Conservation (phyloP, 2,329 filamentous ascomycete genomes). For the Ceratocystis ficicola region DNA sequence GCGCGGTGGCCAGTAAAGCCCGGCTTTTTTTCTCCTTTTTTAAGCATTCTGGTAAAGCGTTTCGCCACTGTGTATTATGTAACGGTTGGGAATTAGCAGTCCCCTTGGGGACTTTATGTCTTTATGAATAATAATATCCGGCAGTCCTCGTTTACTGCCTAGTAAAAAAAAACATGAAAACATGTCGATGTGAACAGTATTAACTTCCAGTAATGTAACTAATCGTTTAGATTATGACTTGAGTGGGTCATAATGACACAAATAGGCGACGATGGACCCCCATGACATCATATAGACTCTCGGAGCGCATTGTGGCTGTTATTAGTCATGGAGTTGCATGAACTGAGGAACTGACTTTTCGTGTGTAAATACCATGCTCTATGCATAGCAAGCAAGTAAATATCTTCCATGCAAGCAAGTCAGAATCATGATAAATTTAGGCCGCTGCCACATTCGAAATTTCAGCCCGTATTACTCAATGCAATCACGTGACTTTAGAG, state of each 20-base stretch:
- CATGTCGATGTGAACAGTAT: neutral
- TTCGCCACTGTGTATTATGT: neutral
- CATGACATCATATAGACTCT: neutral
- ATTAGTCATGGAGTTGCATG: neutral
- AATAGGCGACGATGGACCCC: neutral
- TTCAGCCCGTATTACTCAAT: neutral
- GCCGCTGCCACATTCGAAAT: neutral
- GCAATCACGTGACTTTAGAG: neutral
- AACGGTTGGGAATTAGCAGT: conserved; percentile 11
- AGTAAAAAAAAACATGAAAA: neutral
- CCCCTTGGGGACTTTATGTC: conserved; percentile 12
- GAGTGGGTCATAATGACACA: neutral
- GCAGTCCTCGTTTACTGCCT: neutral
- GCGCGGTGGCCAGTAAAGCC: conserved; percentile 46
- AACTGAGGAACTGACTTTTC: neutral
- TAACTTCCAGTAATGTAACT: neutral
- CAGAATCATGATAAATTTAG: neutral
- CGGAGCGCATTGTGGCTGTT: neutral
- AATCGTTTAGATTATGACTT: neutral
- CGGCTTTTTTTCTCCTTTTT: neutral
- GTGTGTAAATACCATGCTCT: neutral
- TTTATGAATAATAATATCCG: conserved; percentile 19
- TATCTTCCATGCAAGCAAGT: neutral
- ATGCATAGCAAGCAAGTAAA: neutral
- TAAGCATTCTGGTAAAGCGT: neutral